phyloP scores from a whole-genome alignment of 768 basidiomycete genomes.

The Boletus rubropictus region DNA sequence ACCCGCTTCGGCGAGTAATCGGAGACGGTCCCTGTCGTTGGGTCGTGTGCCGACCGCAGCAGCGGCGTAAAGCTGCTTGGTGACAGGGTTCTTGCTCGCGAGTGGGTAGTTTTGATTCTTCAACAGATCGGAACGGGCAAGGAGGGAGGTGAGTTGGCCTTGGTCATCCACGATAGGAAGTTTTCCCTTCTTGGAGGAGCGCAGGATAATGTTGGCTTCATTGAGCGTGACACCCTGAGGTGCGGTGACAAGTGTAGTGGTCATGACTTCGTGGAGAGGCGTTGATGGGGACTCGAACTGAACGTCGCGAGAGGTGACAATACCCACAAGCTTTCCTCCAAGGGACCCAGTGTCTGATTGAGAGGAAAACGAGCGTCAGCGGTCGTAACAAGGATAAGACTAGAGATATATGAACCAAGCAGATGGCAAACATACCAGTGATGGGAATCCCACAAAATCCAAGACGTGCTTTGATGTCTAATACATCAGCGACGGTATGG shows the following conservation, averaged over 20 bases:
- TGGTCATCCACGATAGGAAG: constrained; percentile 73
- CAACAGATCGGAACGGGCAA: constrained; percentile 93
- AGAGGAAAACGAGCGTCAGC: constrained; percentile 17
- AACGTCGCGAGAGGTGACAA: constrained; percentile 93
- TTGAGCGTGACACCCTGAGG: constrained; percentile 80
- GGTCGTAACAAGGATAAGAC: constrained; percentile 2
- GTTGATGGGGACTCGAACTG: constrained; percentile 76
- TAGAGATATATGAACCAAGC: neutral
- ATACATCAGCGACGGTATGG: constrained; percentile 78
- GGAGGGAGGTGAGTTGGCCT: constrained; percentile 70
- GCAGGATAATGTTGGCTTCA: constrained; percentile 91
- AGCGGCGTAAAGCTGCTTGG: constrained; percentile 94
- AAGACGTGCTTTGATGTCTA: constrained; percentile 85
- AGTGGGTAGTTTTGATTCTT: constrained; percentile 97
- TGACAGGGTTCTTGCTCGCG: constrained; percentile 84
- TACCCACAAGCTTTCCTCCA: constrained; percentile 91
- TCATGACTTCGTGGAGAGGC: constrained; percentile 82
- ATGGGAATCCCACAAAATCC: constrained; percentile 98
- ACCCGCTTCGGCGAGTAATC: constrained; percentile 85
- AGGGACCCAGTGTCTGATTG: constrained; percentile 75
- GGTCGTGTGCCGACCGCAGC: constrained; percentile 93
- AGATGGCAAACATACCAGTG: constrained; percentile 65
- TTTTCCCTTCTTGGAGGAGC: constrained; percentile 96
- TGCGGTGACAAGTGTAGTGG: constrained; percentile 80
- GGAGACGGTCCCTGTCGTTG: constrained; percentile 78